Evolutionary conservation across 2,329 filamentous ascomycete genomes (phyloP), one percentile per base, ranked within the genome.

Genomic region (Plectosphaerella plurivora): DNA sequence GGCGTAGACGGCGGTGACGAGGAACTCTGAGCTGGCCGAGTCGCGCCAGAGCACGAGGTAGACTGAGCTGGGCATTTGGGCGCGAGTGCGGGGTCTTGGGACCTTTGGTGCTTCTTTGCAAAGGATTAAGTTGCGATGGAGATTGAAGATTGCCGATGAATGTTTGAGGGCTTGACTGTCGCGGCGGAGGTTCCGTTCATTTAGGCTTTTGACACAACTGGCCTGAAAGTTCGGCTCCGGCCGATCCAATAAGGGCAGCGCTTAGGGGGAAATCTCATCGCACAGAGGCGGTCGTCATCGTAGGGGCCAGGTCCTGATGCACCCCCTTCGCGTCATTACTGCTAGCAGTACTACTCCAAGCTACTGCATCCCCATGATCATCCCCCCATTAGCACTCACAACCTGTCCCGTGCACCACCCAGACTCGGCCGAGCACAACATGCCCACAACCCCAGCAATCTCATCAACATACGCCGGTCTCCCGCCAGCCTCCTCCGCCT

Each of bases 381-480:
- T 85, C 7, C 89, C 89, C 1, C 89, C 89, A 64, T 93, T 93
- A 8, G 88, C 88, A 70, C 86, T 89, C 4, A 94, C 81, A 22
- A 91, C 86, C 67, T 86, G 87, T 2, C 89, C 89, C 0, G 89
- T 94, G 63, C 83, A 86, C 88, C 88, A 93, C 8, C 75, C 79
- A n/a, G 81, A 79, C 65, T 93, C 89, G 6, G 77, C 74, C 5
- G 80, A 79, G 64, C 87, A 90, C 20, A 92, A 69, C 87, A 92
- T 91, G 3, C 81, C 87, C 16, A 91, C 84, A 5, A 90, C 79
- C 1, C 88, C 89, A 0, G 87, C 89, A 67, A 93, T 77, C 72
- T 93, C 89, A 48, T 76, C 72, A 28, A 83, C 79, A 64, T 88
- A 89, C 3, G 78, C 88, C 5, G 79, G 81, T 57, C 84, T 75